Conservation (phyloP, 2,329 filamentous ascomycete genomes). For the Paecilomyces dactylethromorphus region DNA sequence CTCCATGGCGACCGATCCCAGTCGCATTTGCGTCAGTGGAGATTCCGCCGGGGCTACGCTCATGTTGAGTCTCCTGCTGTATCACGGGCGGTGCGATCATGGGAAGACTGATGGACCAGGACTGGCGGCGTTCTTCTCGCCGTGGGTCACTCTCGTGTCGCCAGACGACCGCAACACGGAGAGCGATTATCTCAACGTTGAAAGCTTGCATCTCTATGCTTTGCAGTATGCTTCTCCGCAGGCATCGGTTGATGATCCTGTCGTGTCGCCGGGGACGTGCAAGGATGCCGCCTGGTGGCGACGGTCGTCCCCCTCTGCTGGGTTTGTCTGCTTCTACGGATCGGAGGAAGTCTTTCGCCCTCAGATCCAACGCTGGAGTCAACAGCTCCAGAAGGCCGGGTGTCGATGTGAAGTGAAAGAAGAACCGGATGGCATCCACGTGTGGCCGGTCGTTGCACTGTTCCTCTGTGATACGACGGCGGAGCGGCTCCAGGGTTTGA, state of each 20-base stretch:
- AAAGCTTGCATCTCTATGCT: constrained; percentile 63
- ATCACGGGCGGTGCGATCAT: constrained; percentile 43
- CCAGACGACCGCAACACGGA: constrained; percentile 59
- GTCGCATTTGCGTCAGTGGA: constrained; percentile 63
- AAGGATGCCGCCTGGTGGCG: constrained; percentile 61
- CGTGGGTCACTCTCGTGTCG: constrained; percentile 71
- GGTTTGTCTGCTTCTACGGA: constrained; percentile 66
- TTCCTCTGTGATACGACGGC: constrained; percentile 46
- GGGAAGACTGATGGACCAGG: constrained; percentile 40
- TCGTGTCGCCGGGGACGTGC: constrained; percentile 66
- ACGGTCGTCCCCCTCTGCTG: constrained; percentile 57
- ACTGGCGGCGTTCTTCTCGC: constrained; percentile 68
- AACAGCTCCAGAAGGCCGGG: constrained; percentile 53
- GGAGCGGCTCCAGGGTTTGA: constrained; percentile 42
- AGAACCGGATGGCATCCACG: constrained; percentile 61
- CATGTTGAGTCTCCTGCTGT: constrained; percentile 64
- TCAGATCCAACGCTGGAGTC: constrained; percentile 49
- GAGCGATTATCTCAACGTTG: constrained; percentile 68
- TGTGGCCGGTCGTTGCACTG: constrained; percentile 68
- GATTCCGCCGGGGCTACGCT: constrained; percentile 76
- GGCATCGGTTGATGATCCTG: constrained; percentile 45
- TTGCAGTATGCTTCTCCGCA: constrained; percentile 58
- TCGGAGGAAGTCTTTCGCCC: constrained; percentile 71
- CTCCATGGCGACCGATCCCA: constrained; percentile 49
- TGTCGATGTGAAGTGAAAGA: constrained; percentile 48